Conservation (phyloP, 1,139 yeast genomes). For the Yamadazyma kanchanaburiensis region DNA sequence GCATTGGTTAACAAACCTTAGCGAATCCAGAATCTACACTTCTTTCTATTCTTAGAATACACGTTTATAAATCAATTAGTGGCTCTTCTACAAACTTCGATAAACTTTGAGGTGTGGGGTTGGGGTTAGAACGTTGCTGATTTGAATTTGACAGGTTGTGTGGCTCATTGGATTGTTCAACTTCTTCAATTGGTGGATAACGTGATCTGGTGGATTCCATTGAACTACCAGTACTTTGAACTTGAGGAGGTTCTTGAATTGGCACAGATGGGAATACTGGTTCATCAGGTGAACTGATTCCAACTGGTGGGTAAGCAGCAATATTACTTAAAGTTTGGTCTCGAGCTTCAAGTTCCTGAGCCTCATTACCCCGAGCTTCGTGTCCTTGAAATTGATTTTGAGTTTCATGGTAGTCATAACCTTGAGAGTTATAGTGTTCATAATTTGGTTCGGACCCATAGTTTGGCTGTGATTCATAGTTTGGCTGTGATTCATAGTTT, state of each 20-base stretch:
- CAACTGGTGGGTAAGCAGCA: constrained; percentile 10
- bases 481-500: constrained; percentile 5
- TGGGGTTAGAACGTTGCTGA: too few species aligned
- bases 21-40: too few species aligned
- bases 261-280: constrained; percentile 1
- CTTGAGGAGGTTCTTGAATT: constrained; percentile 1
- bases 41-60: too few species aligned
- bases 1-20: too few species aligned
- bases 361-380: too few species aligned
- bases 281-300: background rate
- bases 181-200: constrained; percentile 15
- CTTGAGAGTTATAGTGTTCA: background rate
- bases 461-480: background rate
- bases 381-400: too few species aligned
- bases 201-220: constrained; percentile 12
- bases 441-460: background rate
- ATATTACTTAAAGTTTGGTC: constrained; percentile 6
- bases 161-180: constrained; percentile 6
- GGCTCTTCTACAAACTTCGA: constrained; percentile 25
- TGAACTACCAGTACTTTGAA: constrained; percentile 9
- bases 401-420: background rate
- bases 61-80: constrained; percentile 29
- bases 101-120: background rate
- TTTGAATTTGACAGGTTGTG: too few species aligned
- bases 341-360: too few species aligned